Percentiles rank a stretch among this genome's conserved stretches.
phyloP scores from a whole-genome alignment of 108 stramenopile species.

The Cyclotella baltica region DNA sequence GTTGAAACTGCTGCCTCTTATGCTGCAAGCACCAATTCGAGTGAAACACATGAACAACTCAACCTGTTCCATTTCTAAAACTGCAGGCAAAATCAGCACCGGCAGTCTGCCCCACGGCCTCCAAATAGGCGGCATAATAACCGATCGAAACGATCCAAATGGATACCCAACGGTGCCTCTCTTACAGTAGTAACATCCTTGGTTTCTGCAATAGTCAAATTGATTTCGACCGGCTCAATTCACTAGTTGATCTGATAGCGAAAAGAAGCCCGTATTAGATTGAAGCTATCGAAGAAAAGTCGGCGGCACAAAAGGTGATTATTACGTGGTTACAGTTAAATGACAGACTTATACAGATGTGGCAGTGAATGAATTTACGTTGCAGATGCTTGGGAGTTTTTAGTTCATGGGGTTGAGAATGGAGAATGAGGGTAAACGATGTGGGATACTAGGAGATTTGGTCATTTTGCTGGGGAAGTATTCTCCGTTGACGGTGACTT shows the following conservation, averaged over 20 bases:
- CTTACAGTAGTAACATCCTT: conserved; percentile 98
- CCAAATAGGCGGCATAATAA: conserved; percentile 97
- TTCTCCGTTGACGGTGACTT: conserved; percentile 94
- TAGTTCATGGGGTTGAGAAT: conserved; percentile 99
- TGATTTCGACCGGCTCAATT: conserved; percentile 77
- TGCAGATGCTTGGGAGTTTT: conserved; percentile 89
- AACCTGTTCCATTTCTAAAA: not conserved
- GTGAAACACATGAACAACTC: no score
- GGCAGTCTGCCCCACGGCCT: conserved; percentile 88
- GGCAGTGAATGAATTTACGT: conserved; percentile 66
- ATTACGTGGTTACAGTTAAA: conserved; percentile 96
- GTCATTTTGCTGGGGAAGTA: conserved; percentile 86
- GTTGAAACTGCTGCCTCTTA: no score
- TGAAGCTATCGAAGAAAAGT: conserved; percentile 85
- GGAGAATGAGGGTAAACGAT: conserved; percentile 97
- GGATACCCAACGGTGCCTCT: conserved; percentile 90
- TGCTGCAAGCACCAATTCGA: no score
- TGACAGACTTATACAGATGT: conserved; percentile 96
- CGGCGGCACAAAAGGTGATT: conserved; percentile 52
- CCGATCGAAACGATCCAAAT: conserved; percentile 81
- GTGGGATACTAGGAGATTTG: conserved; percentile 94
- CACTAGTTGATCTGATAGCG: conserved; percentile 70
- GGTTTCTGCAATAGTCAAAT: conserved; percentile 90
- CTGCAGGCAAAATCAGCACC: conserved; percentile 73
- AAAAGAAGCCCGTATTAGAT: conserved; percentile 93